phyloP scores from a whole-genome alignment of 257 asterid species.

The Mentha longifolia region DNA sequence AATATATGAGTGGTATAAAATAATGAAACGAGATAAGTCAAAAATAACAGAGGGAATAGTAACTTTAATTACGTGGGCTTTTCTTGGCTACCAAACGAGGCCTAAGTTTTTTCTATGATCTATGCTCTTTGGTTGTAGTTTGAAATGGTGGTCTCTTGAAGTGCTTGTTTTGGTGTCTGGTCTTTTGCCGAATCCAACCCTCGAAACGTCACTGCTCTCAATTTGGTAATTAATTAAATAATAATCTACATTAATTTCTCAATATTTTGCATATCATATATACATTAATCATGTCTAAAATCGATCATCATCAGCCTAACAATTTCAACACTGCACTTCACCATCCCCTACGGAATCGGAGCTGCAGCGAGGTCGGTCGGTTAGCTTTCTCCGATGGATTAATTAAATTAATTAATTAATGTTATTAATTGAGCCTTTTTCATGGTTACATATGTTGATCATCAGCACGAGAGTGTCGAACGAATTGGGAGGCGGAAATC shows the following conservation, averaged over 20 bases:
- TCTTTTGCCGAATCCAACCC: constrained; percentile 62
- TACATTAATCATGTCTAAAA: too few relatives aligned
- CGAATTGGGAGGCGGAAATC: constrained; percentile 16
- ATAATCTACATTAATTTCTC: too few relatives aligned
- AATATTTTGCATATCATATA: too few relatives aligned
- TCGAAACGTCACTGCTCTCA: constrained; percentile 70
- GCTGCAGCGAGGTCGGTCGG: constrained; percentile 61
- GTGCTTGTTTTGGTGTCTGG: constrained; percentile 60
- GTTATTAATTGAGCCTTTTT: too few relatives aligned
- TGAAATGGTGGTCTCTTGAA: constrained; percentile 79
- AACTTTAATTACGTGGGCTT: too few relatives aligned
- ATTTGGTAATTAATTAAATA: constrained; percentile 54
- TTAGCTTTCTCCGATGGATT: background rate
- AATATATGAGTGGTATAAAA: too few relatives aligned
- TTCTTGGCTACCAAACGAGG: too few relatives aligned
- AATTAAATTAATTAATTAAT: too few relatives aligned
- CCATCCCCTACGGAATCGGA: constrained; percentile 60
- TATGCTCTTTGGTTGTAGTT: constrained; percentile 30
- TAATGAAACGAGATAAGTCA: too few relatives aligned
- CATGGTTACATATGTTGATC: too few relatives aligned
- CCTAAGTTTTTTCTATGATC: background rate
- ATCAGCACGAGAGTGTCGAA: constrained; percentile 19
- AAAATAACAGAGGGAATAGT: too few relatives aligned
- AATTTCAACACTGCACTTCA: constrained; percentile 55
- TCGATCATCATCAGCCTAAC: too few relatives aligned